Base-by-base conservation (phyloP, 805 yeast species). In the Candida railenensis region DNA sequence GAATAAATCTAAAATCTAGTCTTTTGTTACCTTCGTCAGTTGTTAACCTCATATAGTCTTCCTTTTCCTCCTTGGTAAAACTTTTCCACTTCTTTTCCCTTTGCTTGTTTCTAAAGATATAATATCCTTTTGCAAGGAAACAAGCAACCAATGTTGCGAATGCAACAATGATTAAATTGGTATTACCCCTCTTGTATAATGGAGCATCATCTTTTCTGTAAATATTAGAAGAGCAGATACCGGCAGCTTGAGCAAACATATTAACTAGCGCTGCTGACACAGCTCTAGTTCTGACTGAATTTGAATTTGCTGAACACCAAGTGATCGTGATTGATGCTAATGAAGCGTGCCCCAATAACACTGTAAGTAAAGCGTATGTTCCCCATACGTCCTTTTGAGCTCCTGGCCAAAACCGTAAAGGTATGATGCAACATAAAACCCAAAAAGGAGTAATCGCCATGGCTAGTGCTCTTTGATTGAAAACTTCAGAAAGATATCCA, bases 261-360 rank as follows among this genome's bases (percentile, higher is more conserved):
- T 84, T 85, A 56, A 79, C 83, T 41, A 85, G 47, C 0, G 89
- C 82, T 0, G 87, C 79, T 14, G 85, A 74, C 3, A 85, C 81
- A 0, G 89, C 78, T 53, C 91, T 67, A 2, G 80, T 66, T n/a
- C 83, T 64, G 22, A 85, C 85, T 0, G 84, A 71, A 58, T 80
- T 78, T 9, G 87, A 74, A 54, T 83, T 83, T 22, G 78, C 61
- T 0, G 89, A 82, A 46, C 81, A 75, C 82, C 87, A 80, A 22
- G 78, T 67, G 21, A 80, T 83, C 48, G 76, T 66, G 41, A 83
- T 62, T 1, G 86, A 78, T 62, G 79, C 80, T 14, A 75, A 63
- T 37, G 73, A 71, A 0, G 82, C 78, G 32, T 71, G 66, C 21
- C 74, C 76, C 32, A 79, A 57, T 16, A 70, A 51, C 19, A 71